Evolutionary conservation across 2,329 filamentous ascomycete species (phyloP), one percentile per base, ranked within the genome.

Genomic region (Rhynchosporium graminicola): DNA sequence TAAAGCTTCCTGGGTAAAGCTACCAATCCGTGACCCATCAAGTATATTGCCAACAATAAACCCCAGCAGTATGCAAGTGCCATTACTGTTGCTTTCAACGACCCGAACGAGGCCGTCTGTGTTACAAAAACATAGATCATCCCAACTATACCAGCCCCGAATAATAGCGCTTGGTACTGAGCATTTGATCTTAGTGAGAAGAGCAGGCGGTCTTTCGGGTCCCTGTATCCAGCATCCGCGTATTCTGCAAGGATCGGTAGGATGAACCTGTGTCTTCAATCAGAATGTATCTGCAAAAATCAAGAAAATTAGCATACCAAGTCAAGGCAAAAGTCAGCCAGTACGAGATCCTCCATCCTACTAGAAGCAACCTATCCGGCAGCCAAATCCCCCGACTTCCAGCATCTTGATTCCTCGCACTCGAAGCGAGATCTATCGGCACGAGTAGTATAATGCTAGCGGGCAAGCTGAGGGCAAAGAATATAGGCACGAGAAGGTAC

Each of bases 11-110:
- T 83, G 0, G 95, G 95, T 62, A 99, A 90, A 1, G 93, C 90
- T 38, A 99, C 95, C 31, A 99, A 81, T 7, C 95, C 95, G 76
- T 99, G 95, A 6, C 95, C 95, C 94, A 99, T 98, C 46, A 99
- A 82, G 73, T 97, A 98, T 65, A 99, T 97, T 51, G 93, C 95
- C 58, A 98, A 82, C 4, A 94, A 82, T 70, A 99, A 79, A 70
- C 93, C 92, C 90, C 93, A 98, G 64, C 92, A 91, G 76, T 99
- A 99, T 43, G 94, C 91, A 63, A 98, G 80, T 13, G 95, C 94
- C 91, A 99, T 97, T 67, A 96, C 83, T 46, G 96, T 80, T 42
- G 85, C 88, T 78, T 96, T 97, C 69, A 98, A 82, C 0, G 88
- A 89, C 2, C 80, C 81, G 63, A 89, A 83, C 31, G 87, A 83